Base-by-base conservation (phyloP, 169 alveolate species). In the Eimeria sp. region DNA sequence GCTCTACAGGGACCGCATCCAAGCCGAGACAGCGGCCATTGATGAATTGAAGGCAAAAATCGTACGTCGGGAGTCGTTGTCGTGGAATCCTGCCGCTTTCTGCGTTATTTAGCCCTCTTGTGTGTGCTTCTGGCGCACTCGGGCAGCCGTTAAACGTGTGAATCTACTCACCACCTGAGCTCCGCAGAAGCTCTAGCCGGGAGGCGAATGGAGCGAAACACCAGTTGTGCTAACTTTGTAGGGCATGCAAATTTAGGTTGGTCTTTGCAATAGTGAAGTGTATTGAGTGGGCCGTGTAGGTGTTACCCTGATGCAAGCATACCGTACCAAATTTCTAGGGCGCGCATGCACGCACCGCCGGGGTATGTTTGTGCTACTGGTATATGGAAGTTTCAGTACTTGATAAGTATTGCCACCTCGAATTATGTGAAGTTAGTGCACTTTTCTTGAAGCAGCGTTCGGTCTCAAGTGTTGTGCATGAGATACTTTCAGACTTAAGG, bases 21-120 rank as follows among this genome's bases (percentile, higher is more conserved):
- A 94, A 18, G 94, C 89, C 58, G 96, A 94, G 89, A 82, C 87
- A 27, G 80, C 80, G 65, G 96, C 96, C 57, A 94, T 94, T 83
- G 96, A 94, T 22, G 94, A 82, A 43, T 45, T 94, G 73, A 63
- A 40, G 89, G 72, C 89, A 3, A 65, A 94, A 58, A 94, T 94
- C 82, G 96, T 94, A 34, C 89, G 96, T 45, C 73, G 76, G 78
- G 49, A 0, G 34, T 20, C 34, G 40, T 43, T 47, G 7, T 43
- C 34, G 20, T n/a, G 3, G 63, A 5, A 0, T 16, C 30, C 1
- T 16, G 11, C 47, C 67, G 70, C 72, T 4, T 20, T 43, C 25
- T 27, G 11, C 57, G 7, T 7, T 34, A 6, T 43, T 34, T 58
- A n/a, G 7, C 18, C 1, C 27, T 14, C 58, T 70, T 4, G 7